Evolutionary conservation across 2,329 filamentous ascomycete genomes (phyloP).

Genomic region (Blastomyces silverae): DNA sequence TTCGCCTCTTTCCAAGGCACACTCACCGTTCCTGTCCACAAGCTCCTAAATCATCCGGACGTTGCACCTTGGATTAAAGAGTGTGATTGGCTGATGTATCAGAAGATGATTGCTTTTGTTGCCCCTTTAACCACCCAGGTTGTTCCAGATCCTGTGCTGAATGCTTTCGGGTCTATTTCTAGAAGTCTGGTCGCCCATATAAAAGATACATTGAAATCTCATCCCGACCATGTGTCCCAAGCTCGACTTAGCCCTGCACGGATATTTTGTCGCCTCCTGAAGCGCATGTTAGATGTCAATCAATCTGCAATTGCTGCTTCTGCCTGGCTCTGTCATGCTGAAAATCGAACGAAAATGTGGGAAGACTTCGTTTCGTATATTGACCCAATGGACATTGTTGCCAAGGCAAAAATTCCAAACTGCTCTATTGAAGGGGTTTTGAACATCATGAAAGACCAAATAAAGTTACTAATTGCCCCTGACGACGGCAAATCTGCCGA

Average conservation of each 20-base stretch:
- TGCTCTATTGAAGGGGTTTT: constrained; percentile 34
- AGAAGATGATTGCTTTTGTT: constrained; percentile 91
- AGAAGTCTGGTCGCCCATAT: constrained; percentile 75
- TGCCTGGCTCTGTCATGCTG: constrained; percentile 81
- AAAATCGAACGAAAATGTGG: constrained; percentile 93
- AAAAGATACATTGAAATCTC: constrained; percentile 72
- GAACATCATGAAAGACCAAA: constrained; percentile 41
- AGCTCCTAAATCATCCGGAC: constrained; percentile 72
- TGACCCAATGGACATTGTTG: constrained; percentile 37
- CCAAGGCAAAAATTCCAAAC: constrained; percentile 37
- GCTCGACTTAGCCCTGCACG: constrained; percentile 85
- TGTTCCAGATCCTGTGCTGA: constrained; percentile 77
- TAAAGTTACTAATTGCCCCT: constrained; percentile 40
- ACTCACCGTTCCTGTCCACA: constrained; percentile 92
- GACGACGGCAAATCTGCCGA: constrained; percentile 34
- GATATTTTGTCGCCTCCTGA: constrained; percentile 77
- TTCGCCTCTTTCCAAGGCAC: constrained; percentile 95
- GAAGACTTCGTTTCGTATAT: constrained; percentile 59
- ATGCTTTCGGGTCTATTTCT: constrained; percentile 80
- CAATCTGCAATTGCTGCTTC: constrained; percentile 88
- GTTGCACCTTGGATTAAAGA: constrained; percentile 90
- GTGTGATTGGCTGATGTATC: constrained; percentile 91
- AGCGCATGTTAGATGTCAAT: constrained; percentile 84
- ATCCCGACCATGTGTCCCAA: constrained; percentile 75
- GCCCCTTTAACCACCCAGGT: constrained; percentile 85